phyloP scores from a whole-genome alignment of 768 basidiomycete species.

The Scleroderma citrinum region DNA sequence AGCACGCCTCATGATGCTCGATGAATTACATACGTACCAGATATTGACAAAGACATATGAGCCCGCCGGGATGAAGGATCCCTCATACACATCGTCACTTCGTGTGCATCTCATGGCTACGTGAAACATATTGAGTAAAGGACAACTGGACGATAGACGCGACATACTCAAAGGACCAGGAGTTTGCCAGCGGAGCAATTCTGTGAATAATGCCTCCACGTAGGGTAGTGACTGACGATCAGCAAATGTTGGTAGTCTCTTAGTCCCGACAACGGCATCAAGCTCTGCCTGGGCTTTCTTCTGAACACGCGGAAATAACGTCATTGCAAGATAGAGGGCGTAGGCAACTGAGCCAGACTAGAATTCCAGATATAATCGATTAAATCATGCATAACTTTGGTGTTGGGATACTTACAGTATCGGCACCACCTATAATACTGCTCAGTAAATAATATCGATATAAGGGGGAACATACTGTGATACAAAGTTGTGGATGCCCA shows the following conservation, averaged over 20 bases:
- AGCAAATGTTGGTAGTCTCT: conserved; percentile 17
- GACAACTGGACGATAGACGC: background rate
- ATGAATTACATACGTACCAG: conserved; percentile 1
- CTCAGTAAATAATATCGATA: background rate
- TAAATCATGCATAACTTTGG: too few species aligned
- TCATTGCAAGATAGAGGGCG: conserved; percentile 23
- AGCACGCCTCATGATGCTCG: background rate
- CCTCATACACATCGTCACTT: conserved; percentile 13
- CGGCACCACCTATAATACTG: conserved; percentile 14
- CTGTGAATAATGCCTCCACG: conserved; percentile 19
- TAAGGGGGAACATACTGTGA: conserved; percentile 4
- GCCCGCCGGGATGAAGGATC: conserved; percentile 15
- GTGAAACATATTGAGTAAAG: too few species aligned
- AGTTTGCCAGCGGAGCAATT: conserved; percentile 19
- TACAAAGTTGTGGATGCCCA: conserved; percentile 11
- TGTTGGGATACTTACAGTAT: conserved; percentile 15
- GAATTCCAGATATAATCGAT: too few species aligned
- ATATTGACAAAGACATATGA: conserved; percentile 15
- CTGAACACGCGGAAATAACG: conserved; percentile 20
- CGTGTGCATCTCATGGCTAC: conserved; percentile 6
- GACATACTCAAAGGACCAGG: conserved; percentile 10
- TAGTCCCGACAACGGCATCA: conserved; percentile 19
- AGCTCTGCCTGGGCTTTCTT: conserved; percentile 23
- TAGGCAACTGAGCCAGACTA: conserved; percentile 9
- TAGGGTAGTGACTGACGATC: conserved; percentile 23